A percentile compares a stretch with the other conserved stretches of the same genome.
Conservation (phyloP, 768 basidiomycete species). For the Boletus pseudo-olivaceus region DNA sequence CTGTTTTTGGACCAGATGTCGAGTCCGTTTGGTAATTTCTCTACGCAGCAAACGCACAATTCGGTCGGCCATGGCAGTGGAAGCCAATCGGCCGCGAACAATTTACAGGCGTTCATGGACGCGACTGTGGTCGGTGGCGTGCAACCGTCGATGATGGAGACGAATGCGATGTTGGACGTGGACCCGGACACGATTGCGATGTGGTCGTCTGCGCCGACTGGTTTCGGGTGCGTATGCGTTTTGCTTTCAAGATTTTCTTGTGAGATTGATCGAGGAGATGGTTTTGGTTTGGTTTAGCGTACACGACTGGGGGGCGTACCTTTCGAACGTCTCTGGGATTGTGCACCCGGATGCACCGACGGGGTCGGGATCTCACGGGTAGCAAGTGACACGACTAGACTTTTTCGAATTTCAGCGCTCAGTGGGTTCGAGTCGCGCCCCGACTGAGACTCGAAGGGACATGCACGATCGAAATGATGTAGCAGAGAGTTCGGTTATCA, state of each 20-base stretch:
- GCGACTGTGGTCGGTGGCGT: background rate
- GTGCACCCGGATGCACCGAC: slow-evolving; percentile 13
- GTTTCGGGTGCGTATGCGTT: slow-evolving; percentile 51
- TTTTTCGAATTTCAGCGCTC: too few species aligned
- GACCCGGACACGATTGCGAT: slow-evolving; percentile 53
- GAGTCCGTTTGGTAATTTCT: slow-evolving; percentile 4
- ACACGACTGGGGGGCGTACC: slow-evolving; percentile 39
- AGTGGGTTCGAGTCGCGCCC: too few species aligned
- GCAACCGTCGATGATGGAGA: slow-evolving; percentile 2
- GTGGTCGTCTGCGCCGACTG: slow-evolving; percentile 60
- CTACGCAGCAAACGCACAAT: background rate
- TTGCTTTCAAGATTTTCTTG: background rate
- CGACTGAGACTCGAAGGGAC: too few species aligned
- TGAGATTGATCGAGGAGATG: background rate
- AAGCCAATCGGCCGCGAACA: background rate
- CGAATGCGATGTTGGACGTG: slow-evolving; percentile 20
- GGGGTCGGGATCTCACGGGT: too few species aligned
- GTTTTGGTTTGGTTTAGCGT: slow-evolving; percentile 27
- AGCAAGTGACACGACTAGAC: too few species aligned
- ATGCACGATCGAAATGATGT: background rate
- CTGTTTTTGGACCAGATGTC: slow-evolving; percentile 21
- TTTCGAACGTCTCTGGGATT: slow-evolving; percentile 31
- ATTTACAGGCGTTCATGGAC: slow-evolving; percentile 18
- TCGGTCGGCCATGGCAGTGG: background rate
- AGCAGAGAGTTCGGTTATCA: background rate